phyloP scores from a whole-genome alignment of 1,284 basidiomycete species.

The Anthracocystis panici-leucophaei region DNA sequence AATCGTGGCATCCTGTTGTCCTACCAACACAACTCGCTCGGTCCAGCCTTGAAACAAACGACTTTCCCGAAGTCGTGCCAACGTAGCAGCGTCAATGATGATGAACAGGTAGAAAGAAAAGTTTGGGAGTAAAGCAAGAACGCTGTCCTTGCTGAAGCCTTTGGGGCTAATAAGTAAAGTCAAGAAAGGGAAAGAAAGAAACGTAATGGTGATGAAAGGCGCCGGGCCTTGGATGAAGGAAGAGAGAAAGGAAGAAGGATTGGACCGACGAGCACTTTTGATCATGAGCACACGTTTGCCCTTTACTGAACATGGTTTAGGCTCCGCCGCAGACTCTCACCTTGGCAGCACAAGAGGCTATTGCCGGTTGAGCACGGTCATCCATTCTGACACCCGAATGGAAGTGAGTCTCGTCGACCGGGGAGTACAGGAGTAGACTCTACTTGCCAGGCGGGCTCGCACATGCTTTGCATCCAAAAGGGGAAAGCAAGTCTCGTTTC shows the following conservation, averaged over 20 bases:
- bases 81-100: neutral
- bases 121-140: conserved; percentile 11
- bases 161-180: neutral
- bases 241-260: conserved; percentile 27
- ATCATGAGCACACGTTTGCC: neutral
- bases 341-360: neutral
- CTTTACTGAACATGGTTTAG: no score
- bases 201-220: conserved; percentile 37
- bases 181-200: conserved; percentile 19
- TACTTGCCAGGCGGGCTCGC: no score
- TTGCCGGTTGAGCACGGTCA: no score
- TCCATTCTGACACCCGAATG: no score
- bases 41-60: conserved; percentile 5
- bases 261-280: conserved; percentile 1
- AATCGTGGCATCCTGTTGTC: conserved; percentile 21
- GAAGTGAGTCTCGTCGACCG: no score
- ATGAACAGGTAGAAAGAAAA: conserved; percentile 1
- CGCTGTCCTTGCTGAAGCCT: conserved; percentile 14
- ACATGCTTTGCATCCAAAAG: no score
- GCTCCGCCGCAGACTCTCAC: no score
- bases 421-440: no score
- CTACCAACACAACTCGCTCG: neutral
- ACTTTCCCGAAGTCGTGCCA: conserved; percentile 38
- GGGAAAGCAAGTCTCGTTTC: no score
- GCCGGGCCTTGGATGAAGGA: conserved; percentile 36